A percentile compares a stretch with the other conserved stretches of the same genome.
phyloP scores from a whole-genome alignment of 2,329 filamentous ascomycete species.

The Pseudogymnoascus sp. region DNA sequence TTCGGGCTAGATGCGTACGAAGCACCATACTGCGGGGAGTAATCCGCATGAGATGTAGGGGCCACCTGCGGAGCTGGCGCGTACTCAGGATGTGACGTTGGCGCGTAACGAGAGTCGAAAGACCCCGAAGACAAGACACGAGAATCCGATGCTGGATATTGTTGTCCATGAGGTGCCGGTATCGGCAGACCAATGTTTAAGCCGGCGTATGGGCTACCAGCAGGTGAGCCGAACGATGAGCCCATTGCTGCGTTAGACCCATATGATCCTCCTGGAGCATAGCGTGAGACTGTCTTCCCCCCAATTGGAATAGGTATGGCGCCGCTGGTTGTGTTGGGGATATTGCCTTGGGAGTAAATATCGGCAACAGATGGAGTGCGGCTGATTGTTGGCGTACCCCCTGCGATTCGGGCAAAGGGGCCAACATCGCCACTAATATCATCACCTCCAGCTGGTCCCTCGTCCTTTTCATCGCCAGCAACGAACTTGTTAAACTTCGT shows the following conservation, averaged over 20 bases:
- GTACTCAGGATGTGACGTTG: background rate
- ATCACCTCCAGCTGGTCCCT: slow-evolving; percentile 46
- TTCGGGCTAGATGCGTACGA: background rate
- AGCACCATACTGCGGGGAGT: background rate
- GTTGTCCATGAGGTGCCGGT: background rate
- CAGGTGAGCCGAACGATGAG: background rate
- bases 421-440: slow-evolving; percentile 53
- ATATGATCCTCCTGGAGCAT: slow-evolving; percentile 24
- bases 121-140: background rate
- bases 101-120: background rate
- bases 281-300: slow-evolving; percentile 22
- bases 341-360: slow-evolving; percentile 36
- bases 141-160: background rate
- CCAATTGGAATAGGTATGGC: slow-evolving; percentile 13
- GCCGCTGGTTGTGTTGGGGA: slow-evolving; percentile 27
- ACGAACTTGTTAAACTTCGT: slow-evolving; percentile 96
- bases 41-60: slow-evolving; percentile 1
- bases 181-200: background rate
- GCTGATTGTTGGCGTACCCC: slow-evolving; percentile 67
- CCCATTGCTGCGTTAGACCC: slow-evolving; percentile 9
- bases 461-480: slow-evolving; percentile 75
- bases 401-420: slow-evolving; percentile 73
- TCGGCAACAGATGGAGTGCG: slow-evolving; percentile 70
- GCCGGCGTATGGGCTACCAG: background rate
- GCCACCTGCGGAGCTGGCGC: background rate